Base-by-base conservation (phyloP, 1,284 basidiomycete species). In the Vanrija sp. region DNA sequence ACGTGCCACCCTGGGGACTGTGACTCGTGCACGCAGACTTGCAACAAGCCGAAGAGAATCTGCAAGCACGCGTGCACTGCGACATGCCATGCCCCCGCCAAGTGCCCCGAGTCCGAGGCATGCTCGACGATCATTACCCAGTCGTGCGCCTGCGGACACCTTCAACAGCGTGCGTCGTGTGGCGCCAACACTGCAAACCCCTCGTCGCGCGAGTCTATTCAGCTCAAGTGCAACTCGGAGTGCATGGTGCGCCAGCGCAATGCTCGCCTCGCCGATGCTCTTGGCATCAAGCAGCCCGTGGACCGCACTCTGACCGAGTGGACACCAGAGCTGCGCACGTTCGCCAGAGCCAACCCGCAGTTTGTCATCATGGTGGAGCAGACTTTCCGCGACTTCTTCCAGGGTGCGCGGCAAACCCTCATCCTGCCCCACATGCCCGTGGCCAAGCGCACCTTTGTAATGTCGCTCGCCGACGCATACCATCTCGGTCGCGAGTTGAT, bases 161-260 rank as follows among this genome's bases (percentile, higher is more conserved):
- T 92, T 39, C 83, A 83, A 27, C 85, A 87, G 59, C 77, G 82
- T 1, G 79, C 86, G 0, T 78, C 80, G 0, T 96, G 92, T 69
- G 88, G 88, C 0, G 73, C 78, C 22, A 82, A 77, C 55, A 73
- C 76, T 0, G 65, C 78, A 2, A 81, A 79, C 59, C 78, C 82
- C 3, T 72, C 75, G 1, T 72, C 72, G 2, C 71, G 78, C 53
- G 69, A 73, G 24, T 51, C 65, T n/a, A 77, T 77, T 38, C 70
- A 75, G 35, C 79, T 86, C 16, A 87, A 87, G 60, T 96, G 91
- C 65, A 84, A 84, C 35, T 84, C 82, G 47, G 89, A 93, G 53
- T 95, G 92, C 64, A 78, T 78, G 20, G 79, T 89, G 27, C 87
- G 86, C 44, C 88, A 92, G 71, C 82, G 93, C 9, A 95, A 94